Base-by-base conservation (phyloP, 2,329 filamentous ascomycete genomes). In the Exophiala mesophila region DNA sequence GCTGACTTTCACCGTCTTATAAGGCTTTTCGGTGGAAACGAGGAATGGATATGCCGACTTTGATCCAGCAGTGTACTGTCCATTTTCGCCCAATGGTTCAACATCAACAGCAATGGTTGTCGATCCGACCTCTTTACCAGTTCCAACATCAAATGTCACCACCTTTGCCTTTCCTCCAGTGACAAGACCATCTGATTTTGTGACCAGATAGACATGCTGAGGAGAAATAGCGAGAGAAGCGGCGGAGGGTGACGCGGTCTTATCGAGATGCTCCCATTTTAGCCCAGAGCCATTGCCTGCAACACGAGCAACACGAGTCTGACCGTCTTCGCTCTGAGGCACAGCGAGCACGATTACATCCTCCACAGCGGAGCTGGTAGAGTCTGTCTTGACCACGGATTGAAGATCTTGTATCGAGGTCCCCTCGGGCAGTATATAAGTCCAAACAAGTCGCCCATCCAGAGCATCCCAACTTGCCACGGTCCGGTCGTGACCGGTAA, bases 401-500 rank as follows among this genome's bases (percentile, higher is more conserved):
- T 50, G 45, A 28, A 55, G 21, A 10, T 49, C 52, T 19, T 64
- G 62, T 13, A 60, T 57, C 30, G 62, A 56, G 13, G 58, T 44
- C 15, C 56, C 65, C 32, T 64, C 83, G 5, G 63, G 60, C 44
- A 87, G 79, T 35, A 72, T 69, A 30, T 74, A 73, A 44, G 79
- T 78, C 88, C 92, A 98, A 26, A 80, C 72, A 51, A 85, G 77
- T 57, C 84, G 80, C 19, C 92, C 92, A 56, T 83, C 85, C 36
- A 83, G 71, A 24, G 88, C 87, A 65, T 87, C 83, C 89, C 89
- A 97, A 10, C 84, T 78, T 40, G 83, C 77, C 19, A 96, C 79
- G 36, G 77, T 75, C 49, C 72, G 71, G 12, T 83, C 87, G 26
- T 81, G 67, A 1, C 83, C 88, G 54, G 83, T 84, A 26, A 88